Evolutionary conservation across 495 filamentous ascomycete genomes (phyloP), one percentile per base, ranked within the genome.

Genomic region (Podospora appendiculata): DNA sequence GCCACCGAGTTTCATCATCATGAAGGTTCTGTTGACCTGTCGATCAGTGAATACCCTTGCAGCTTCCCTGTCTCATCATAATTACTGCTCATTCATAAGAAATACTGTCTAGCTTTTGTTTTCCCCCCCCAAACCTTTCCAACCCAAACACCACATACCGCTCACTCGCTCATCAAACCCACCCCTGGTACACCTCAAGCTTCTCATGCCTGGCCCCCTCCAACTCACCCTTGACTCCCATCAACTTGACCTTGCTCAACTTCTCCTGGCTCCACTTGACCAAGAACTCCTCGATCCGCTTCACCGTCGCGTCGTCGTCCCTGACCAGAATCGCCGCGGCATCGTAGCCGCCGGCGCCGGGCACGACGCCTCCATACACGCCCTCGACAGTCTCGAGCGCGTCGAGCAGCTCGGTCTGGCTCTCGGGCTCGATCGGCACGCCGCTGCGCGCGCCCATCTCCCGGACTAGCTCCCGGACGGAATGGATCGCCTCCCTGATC

Each of bases 291-390:
- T 79, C 76, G 41, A 98, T 63, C 47, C 73, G 69, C n/a, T 60
- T 59, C 50, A 88, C 69, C 13, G 89, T 89, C 32, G 78, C 74
- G 14, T 75, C 76, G 52, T 88, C 81, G 63, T 97, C 89, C 56
- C 75, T 79, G 39, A 94, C 76, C 54, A 98, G 64, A 47, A 98
- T 60, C 6, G 83, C 89, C 54, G 95, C 78, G 5, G 93, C 93
- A 79, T 98, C 93, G 63, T 86, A 96, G 3, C 93, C 93, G 32
- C 93, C 93, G 7, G 93, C 93, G 2, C 93, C 93, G 5, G 93
- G 93, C 0, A 96, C 94, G 3, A 97, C 89, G 8, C 90, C 92
- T 1, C 89, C 93, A 50, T 89, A 77, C 7, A 97, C 89, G 12
- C 94, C 94, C 0, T 85, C 78, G 2, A 96, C 66, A 10, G 67